phyloP scores from a whole-genome alignment of 495 filamentous ascomycete genomes.

The Penicillium macrosclerotiorum region DNA sequence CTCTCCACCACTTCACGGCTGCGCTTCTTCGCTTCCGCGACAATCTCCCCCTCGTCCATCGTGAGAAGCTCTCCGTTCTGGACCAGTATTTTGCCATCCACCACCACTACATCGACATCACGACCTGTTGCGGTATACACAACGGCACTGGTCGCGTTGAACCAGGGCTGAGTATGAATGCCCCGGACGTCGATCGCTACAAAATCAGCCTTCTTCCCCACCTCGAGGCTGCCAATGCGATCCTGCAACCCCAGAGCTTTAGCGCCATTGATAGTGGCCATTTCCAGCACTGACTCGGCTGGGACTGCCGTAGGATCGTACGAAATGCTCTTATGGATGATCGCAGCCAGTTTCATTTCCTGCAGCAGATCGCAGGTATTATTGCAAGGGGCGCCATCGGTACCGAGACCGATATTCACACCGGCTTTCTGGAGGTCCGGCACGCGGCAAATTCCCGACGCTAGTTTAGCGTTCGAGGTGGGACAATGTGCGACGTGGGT shows the following conservation, averaged over 20 bases:
- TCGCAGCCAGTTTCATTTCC: constrained; percentile 51
- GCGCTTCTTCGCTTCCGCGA: constrained; percentile 33
- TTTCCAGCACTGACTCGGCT: constrained; percentile 49
- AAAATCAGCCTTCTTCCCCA: constrained; percentile 56
- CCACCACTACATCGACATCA: constrained; percentile 48
- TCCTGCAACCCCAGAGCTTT: constrained; percentile 48
- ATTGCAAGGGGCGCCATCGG: constrained; percentile 52
- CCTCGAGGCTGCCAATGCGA: constrained; percentile 48
- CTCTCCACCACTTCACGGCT: constrained; percentile 40
- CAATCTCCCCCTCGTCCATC: constrained; percentile 35
- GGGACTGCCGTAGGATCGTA: constrained; percentile 46
- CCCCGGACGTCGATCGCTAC: constrained; percentile 45
- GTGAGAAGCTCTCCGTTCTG: constrained; percentile 31
- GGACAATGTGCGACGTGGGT: constrained; percentile 51
- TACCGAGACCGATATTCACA: constrained; percentile 45
- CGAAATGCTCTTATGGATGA: constrained; percentile 48
- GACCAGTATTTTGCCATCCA: constrained; percentile 46
- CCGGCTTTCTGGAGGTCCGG: constrained; percentile 34
- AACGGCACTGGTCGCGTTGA: constrained; percentile 44
- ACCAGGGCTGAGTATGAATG: constrained; percentile 33
- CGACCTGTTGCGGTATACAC: constrained; percentile 48
- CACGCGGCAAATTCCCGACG: constrained; percentile 47
- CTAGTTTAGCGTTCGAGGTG: constrained; percentile 50
- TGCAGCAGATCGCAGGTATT: constrained; percentile 51
- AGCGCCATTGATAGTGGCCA: constrained; percentile 52